These are phyloP conservation scores for Anthostomella pinea DNA, from an alignment of 2,329 filamentous ascomycete species.

Conservation along the genomic window DNA sequence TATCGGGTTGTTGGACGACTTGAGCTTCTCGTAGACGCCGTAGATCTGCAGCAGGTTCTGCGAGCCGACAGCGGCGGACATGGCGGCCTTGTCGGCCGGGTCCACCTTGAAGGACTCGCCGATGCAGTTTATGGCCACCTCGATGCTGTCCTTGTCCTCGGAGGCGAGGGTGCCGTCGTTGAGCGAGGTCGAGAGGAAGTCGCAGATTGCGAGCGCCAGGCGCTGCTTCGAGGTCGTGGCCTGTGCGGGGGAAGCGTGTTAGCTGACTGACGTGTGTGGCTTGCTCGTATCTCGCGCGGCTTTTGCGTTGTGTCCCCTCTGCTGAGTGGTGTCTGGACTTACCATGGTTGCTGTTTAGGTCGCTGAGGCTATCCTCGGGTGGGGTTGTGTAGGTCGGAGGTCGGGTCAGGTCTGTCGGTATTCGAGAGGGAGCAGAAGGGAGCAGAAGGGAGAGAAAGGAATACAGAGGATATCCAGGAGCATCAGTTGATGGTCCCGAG, in stretches of 20 bases:
- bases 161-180: slow-evolving; percentile 83
- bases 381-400: background rate
- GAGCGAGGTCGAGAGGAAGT: slow-evolving; percentile 83
- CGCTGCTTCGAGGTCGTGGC: slow-evolving; percentile 65
- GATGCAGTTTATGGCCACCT: slow-evolving; percentile 93
- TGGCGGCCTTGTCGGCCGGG: slow-evolving; percentile 68
- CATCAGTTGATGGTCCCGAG: background rate
- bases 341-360: slow-evolving; percentile 3
- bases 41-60: slow-evolving; percentile 92
- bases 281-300: too few species aligned
- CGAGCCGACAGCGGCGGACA: slow-evolving; percentile 74
- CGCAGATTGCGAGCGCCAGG: slow-evolving; percentile 93
- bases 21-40: slow-evolving; percentile 93
- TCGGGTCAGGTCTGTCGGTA: background rate
- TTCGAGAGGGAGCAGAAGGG: background rate
- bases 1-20: slow-evolving; percentile 45
- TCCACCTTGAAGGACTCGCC: slow-evolving; percentile 94
- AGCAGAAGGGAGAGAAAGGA: too few species aligned
- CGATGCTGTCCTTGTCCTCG: slow-evolving; percentile 90
- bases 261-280: too few species aligned
- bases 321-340: background rate
- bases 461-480: too few species aligned
- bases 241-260: slow-evolving; percentile 20
- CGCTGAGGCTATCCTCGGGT: background rate
- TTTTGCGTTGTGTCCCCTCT: too few species aligned